Conservation (phyloP, 208 protist species). For the Lotmaria passim region DNA sequence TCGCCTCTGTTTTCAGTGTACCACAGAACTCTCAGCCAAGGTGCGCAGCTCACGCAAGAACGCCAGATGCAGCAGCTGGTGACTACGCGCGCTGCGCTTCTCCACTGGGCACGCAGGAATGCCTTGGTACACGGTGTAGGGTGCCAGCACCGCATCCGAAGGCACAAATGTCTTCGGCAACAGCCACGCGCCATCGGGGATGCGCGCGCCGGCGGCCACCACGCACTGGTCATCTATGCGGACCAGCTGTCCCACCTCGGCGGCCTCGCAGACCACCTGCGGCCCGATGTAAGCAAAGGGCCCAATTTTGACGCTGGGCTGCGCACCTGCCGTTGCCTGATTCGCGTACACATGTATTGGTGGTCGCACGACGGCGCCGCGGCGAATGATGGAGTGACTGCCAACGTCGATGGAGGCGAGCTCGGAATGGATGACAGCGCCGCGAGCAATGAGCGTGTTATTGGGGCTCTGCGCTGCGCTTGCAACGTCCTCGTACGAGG, state of each 20-base stretch:
- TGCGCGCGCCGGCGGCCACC: slow-evolving; percentile 47
- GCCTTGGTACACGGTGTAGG: slow-evolving; percentile 65
- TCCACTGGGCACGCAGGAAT: slow-evolving; percentile 48
- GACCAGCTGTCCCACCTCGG: slow-evolving; percentile 55
- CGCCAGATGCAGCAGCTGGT: slow-evolving; percentile 51
- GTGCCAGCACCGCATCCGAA: slow-evolving; percentile 51
- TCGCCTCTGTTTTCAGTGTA: no score
- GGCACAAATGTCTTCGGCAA: slow-evolving; percentile 50
- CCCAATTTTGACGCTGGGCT: slow-evolving; percentile 39
- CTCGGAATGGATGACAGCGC: slow-evolving; percentile 45
- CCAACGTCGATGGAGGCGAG: slow-evolving; percentile 41
- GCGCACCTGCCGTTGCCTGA: slow-evolving; percentile 33
- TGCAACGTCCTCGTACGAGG: slow-evolving; percentile 12
- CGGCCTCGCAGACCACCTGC: slow-evolving; percentile 61
- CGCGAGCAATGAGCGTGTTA: not conserved
- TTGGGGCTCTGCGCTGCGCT: not conserved
- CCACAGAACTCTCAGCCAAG: no score
- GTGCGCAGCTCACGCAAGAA: slow-evolving; percentile 31
- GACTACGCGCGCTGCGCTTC: slow-evolving; percentile 41
- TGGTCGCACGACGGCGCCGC: slow-evolving; percentile 51
- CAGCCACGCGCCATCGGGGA: slow-evolving; percentile 75
- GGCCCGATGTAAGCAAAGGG: slow-evolving; percentile 56
- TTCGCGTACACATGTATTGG: slow-evolving; percentile 54
- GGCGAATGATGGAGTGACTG: slow-evolving; percentile 38
- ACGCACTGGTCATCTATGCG: slow-evolving; percentile 67